These are phyloP conservation scores for Alloteropsis angusta DNA, from an alignment of 202 grass and related monocot species.

Conservation along the genomic window DNA sequence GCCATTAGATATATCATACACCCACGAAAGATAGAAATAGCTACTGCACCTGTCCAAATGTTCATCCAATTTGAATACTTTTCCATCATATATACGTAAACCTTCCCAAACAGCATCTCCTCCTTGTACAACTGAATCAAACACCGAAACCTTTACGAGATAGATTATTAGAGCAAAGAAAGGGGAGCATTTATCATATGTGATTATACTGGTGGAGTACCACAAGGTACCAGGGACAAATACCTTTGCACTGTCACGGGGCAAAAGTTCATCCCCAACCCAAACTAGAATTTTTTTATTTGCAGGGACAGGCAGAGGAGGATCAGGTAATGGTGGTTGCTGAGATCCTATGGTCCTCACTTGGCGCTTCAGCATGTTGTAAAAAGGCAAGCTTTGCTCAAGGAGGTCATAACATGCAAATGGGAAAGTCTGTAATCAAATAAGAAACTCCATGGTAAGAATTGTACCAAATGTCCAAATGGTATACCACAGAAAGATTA, in stretches of 20 bases:
- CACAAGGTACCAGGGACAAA: slow-evolving; percentile 26
- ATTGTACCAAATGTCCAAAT: background rate
- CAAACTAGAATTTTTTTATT: slow-evolving; percentile 95
- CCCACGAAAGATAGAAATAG: slow-evolving; percentile 1
- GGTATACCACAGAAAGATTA: slow-evolving; percentile 4
- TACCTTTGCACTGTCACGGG: slow-evolving; percentile 89
- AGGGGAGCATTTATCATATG: background rate
- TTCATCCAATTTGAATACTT: slow-evolving; percentile 91
- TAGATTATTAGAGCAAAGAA: slow-evolving; percentile 32
- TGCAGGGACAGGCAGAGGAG: slow-evolving; percentile 75
- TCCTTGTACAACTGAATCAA: slow-evolving; percentile 99
- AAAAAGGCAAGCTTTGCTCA: slow-evolving; percentile 91
- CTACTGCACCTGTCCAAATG: slow-evolving; percentile 80
- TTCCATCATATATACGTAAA: slow-evolving; percentile 83
- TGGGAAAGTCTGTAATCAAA: slow-evolving; percentile 73
- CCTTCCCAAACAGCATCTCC: slow-evolving; percentile 99
- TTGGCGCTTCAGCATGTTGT: slow-evolving; percentile 75
- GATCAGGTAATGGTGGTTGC: slow-evolving; percentile 44
- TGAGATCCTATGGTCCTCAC: slow-evolving; percentile 33
- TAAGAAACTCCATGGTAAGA: slow-evolving; percentile 1
- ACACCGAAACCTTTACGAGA: slow-evolving; percentile 73
- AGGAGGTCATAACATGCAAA: slow-evolving; percentile 70
- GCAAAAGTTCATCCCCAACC: slow-evolving; percentile 81
- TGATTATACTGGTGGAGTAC: background rate
- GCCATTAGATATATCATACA: background rate